Percentiles rank a stretch among this genome's conserved stretches.
Evolutionary conservation across 805 yeast species (phyloP).

Genomic region (Myxozyma geophila): DNA sequence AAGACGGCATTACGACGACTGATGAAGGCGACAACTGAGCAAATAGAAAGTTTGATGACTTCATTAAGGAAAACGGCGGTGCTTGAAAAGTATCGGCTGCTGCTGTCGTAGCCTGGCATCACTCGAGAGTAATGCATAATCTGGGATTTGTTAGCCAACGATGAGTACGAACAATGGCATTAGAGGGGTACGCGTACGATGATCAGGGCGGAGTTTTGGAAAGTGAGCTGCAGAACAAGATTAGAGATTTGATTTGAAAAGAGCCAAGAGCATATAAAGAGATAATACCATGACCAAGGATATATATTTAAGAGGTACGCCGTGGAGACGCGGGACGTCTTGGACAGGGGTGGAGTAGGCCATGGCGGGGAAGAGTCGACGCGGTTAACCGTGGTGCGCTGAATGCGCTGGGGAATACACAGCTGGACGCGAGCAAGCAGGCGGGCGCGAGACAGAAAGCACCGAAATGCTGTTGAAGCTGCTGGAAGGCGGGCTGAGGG

Average conservation of each 20-base stretch:
- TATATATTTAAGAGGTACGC: constrained; percentile 43
- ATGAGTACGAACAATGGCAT: neutral
- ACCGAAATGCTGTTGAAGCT: too few species aligned
- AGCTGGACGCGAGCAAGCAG: neutral
- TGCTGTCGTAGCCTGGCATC: constrained; percentile 45
- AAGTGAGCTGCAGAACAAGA: constrained; percentile 40
- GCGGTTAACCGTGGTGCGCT: neutral
- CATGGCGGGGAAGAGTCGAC: neutral
- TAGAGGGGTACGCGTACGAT: constrained; percentile 38
- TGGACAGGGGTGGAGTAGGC: neutral
- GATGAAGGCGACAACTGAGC: constrained; percentile 40
- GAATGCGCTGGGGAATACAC: too few species aligned
- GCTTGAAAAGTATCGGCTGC: constrained; percentile 46
- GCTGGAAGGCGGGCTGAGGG: too few species aligned
- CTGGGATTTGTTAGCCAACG: constrained; percentile 18
- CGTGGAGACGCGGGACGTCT: constrained; percentile 32
- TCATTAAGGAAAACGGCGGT: constrained; percentile 51
- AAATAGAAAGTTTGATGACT: constrained; percentile 45
- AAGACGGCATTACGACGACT: constrained; percentile 32
- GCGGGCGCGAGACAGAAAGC: neutral
- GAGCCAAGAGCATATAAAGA: neutral
- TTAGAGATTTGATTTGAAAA: neutral
- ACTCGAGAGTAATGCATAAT: constrained; percentile 51
- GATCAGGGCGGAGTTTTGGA: constrained; percentile 49
- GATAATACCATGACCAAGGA: constrained; percentile 45